Conservation (phyloP, 345 rosid genomes). For the Atalantia buxifolia region DNA sequence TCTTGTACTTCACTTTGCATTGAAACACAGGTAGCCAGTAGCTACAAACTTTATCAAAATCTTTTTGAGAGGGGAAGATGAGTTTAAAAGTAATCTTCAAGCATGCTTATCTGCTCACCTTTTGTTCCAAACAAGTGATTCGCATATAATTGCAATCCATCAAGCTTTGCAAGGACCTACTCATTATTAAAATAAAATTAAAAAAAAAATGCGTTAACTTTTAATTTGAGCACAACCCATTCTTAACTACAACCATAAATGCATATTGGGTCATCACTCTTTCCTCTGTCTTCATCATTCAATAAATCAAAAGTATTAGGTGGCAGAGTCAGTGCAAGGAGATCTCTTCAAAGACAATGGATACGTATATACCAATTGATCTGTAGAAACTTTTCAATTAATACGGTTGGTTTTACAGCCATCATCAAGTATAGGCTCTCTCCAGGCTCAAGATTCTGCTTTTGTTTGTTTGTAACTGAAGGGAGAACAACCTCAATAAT, state of each 20-base stretch:
- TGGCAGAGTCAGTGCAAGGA: conserved; percentile 22
- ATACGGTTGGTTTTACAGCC: not conserved
- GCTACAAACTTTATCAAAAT: not conserved
- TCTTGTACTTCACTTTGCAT: not conserved
- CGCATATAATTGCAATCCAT: not conserved
- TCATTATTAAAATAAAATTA: not conserved
- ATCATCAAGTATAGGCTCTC: not conserved
- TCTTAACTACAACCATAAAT: conserved; percentile 29
- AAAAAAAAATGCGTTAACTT: not conserved
- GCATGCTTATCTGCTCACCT: not conserved
- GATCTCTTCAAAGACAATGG: conserved; percentile 17
- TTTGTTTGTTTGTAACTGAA: not conserved
- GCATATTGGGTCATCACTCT: conserved; percentile 3
- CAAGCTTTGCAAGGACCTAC: not conserved
- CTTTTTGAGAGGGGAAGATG: not conserved
- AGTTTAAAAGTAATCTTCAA: not conserved
- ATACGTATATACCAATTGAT: not conserved
- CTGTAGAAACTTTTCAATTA: not conserved
- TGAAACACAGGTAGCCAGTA: not conserved
- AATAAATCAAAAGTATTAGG: conserved; percentile 12
- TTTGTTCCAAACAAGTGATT: conserved; percentile 1
- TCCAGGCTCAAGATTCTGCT: not conserved
- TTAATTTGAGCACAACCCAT: conserved; percentile 18
- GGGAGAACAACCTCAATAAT: not conserved
- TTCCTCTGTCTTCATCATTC: conserved; percentile 13